Conservation (phyloP, 208 protist species). For the Trypanosoma lewisi region DNA sequence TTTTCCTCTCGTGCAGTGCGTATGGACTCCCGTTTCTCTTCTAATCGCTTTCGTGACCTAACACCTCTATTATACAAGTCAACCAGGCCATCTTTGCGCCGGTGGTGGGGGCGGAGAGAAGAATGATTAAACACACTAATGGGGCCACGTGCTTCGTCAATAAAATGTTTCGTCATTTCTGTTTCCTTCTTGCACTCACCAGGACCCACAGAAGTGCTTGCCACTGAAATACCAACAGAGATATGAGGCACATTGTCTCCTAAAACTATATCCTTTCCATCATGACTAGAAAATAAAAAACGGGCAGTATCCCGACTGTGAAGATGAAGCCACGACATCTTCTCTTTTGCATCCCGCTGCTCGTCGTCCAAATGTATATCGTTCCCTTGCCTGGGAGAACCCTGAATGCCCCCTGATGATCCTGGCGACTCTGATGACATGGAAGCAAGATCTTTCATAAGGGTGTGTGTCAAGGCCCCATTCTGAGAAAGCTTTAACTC, state of each 20-base stretch:
- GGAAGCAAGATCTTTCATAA: not conserved
- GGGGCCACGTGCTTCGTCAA: not conserved
- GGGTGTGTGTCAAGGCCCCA: not conserved
- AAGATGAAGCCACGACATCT: not conserved
- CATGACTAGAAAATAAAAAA: not conserved
- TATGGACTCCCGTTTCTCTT: slow-evolving; percentile 19
- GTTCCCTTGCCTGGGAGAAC: not conserved
- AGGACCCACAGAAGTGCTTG: not conserved
- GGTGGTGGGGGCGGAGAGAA: not conserved
- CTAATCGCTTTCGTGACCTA: slow-evolving; percentile 14
- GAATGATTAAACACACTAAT: not conserved
- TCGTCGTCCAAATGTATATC: not conserved
- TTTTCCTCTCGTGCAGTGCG: slow-evolving; percentile 26
- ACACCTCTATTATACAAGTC: slow-evolving; percentile 28
- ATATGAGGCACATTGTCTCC: not conserved
- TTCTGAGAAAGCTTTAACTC: not conserved
- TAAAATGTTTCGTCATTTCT: not conserved
- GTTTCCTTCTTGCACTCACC: not conserved
- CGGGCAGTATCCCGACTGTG: not conserved
- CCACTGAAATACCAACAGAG: not conserved
- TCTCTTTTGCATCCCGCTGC: not conserved
- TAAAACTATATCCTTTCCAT: not conserved
- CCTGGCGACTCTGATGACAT: not conserved
- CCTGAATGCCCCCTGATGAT: not conserved
- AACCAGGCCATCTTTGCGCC: slow-evolving; percentile 5